Conservation (phyloP, 75 land plant genomes). For the Cupressus sempervirens region DNA sequence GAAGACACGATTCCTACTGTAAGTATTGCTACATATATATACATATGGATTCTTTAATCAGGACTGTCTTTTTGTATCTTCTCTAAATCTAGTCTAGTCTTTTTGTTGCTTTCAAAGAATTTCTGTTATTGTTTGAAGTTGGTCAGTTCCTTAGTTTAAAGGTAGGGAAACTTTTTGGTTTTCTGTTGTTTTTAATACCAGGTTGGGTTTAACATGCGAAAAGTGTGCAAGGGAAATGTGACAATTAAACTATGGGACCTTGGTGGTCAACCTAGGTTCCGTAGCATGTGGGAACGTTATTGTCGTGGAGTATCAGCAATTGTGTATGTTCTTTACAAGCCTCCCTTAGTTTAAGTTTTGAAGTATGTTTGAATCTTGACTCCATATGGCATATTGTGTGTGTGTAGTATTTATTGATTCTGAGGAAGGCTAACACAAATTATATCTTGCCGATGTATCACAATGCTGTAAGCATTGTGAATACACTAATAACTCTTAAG, state of each 20-base stretch:
- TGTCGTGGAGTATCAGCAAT: slow-evolving; percentile 98
- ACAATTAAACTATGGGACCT: slow-evolving; percentile 98
- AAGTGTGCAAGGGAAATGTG: slow-evolving; percentile 96
- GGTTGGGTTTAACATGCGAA: slow-evolving; percentile 98
- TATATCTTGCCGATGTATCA: neutral
- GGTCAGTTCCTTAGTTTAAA: neutral
- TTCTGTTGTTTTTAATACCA: slow-evolving; percentile 20
- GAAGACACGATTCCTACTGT: slow-evolving; percentile 99
- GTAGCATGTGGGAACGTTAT: slow-evolving; percentile 98
- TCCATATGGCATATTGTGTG: neutral
- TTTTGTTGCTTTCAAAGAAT: neutral
- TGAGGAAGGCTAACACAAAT: neutral
- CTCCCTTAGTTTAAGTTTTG: neutral
- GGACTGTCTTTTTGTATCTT: neutral
- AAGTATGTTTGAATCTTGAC: neutral
- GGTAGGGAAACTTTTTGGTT: neutral
- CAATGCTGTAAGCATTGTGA: neutral
- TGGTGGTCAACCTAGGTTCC: slow-evolving; percentile 96
- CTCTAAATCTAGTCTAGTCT: neutral
- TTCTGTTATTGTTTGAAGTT: neutral
- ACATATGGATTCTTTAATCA: neutral
- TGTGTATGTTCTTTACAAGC: slow-evolving; percentile 48
- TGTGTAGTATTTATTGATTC: neutral
- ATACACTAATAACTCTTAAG: neutral
- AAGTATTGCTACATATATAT: slow-evolving; percentile 22